phyloP scores from a whole-genome alignment of 768 basidiomycete genomes.

The Phaeolepiota aurea region DNA sequence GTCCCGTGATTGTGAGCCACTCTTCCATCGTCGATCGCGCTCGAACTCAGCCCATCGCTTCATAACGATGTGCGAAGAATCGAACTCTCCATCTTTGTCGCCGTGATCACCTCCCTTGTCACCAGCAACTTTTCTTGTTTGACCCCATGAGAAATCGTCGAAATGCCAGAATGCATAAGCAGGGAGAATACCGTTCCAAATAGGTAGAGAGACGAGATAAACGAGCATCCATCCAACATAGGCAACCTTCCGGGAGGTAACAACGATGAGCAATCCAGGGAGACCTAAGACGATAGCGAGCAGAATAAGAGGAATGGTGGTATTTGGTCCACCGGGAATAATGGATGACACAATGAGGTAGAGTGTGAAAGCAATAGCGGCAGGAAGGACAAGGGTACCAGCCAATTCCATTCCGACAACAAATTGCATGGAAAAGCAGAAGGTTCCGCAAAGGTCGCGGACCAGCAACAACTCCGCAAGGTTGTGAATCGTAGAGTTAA shows the following conservation, averaged over 20 bases:
- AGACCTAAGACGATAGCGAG: conserved; percentile 93
- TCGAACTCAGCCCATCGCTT: conserved; percentile 99
- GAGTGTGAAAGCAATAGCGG: conserved; percentile 94
- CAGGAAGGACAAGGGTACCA: conserved; percentile 93
- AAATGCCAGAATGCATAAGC: conserved; percentile 99
- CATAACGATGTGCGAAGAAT: conserved; percentile 95
- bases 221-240: conserved; percentile 98
- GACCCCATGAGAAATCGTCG: conserved; percentile 97
- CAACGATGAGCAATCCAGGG: conserved; percentile 90
- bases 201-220: conserved; percentile 85
- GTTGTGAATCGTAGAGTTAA: conserved; percentile 98
- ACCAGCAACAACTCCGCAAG: conserved; percentile 91
- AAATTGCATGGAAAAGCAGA: conserved; percentile 99
- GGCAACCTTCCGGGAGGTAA: conserved; percentile 89
- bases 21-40: conserved; percentile 90
- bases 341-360: conserved; percentile 87
- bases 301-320: conserved; percentile 86
- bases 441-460: conserved; percentile 96
- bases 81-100: conserved; percentile 96
- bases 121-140: conserved; percentile 78
- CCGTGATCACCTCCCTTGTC: conserved; percentile 66
- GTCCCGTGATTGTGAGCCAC: conserved; percentile 76
- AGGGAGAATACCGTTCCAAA: conserved; percentile 96
- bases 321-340: conserved; percentile 71
- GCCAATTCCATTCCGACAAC: conserved; percentile 97